Percentiles rank a stretch among this genome's conserved stretches.
These are phyloP conservation scores for Hygrophorus russula DNA, from an alignment of 768 basidiomycete genomes.

Conservation along the genomic window DNA sequence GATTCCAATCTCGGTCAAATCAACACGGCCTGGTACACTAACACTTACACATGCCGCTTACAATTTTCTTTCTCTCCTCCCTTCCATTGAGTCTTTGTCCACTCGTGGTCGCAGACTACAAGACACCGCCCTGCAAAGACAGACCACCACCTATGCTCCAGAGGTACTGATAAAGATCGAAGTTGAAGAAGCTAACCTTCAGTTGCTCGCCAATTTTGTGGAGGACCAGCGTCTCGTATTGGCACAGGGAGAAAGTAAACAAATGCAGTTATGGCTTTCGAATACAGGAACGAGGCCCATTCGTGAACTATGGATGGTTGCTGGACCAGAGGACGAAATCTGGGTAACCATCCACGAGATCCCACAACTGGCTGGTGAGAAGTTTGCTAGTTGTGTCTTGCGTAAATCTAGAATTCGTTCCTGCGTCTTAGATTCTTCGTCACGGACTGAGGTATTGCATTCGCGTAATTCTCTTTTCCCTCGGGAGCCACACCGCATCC, in stretches of 20 bases:
- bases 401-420: background rate
- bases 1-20: constrained; percentile 56
- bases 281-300: constrained; percentile 57
- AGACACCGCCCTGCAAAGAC: constrained; percentile 59
- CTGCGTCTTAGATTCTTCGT: constrained; percentile 3
- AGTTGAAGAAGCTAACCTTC: constrained; percentile 55
- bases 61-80: constrained; percentile 64
- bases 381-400: background rate
- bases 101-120: constrained; percentile 69
- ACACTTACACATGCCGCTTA: constrained; percentile 48
- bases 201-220: constrained; percentile 46
- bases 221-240: constrained; percentile 42
- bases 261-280: constrained; percentile 43
- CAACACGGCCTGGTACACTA: constrained; percentile 38
- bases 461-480: constrained; percentile 43
- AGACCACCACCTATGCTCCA: constrained; percentile 58
- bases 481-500: constrained; percentile 35
- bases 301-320: constrained; percentile 60
- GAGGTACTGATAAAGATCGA: constrained; percentile 51
- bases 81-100: constrained; percentile 52
- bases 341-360: constrained; percentile 28
- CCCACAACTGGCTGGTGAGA: constrained; percentile 5
- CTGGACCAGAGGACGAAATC: constrained; percentile 50
- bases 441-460: constrained; percentile 26
- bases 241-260: constrained; percentile 57